Base-by-base conservation (phyloP, 495 filamentous ascomycete species). In the Lindgomyces ingoldianus region DNA sequence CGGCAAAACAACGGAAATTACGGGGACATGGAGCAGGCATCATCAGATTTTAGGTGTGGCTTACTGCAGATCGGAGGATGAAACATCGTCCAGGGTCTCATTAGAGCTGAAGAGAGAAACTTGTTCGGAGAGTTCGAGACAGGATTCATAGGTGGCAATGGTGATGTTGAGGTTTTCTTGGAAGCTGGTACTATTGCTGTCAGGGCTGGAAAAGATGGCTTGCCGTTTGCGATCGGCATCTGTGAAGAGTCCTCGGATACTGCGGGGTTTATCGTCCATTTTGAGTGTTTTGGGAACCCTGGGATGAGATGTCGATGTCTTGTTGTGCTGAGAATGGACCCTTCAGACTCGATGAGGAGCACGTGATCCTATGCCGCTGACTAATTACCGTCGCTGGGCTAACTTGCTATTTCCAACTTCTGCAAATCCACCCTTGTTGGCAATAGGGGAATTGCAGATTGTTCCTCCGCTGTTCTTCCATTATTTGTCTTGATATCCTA, bases 71-170 rank as follows among this genome's bases (percentile, higher is more conserved):
- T 94, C 86, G n/a, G 81, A 81, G 11, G 92, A 93, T 11, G 89
- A 80, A 27, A 98, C 78, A 79, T 98, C 94, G 57, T 98, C 95
- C 30, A 96, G 75, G 1, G 84, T 81, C 73, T 98, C 94, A 74
- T 98, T 98, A 8, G 87, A 82, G 70, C 91, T 94, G 81, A 97
- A 98, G 12, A 98, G 74, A 0, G 90, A 88, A 53, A 93, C 76
- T 45, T 84, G 79, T 61, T 84, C 77, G 64, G 90, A 84, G 39
- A 92, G 82, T 66, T 80, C 75, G 36, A 87, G 80, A 74, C 89
- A 91, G 73, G 89, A 81, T 65, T 90, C 81, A 75, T 96, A 90
- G 54, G 84, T 80, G 57, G 80, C 70, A 52, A 96, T 84, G 16
- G 89, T 83, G 33, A 82, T 74, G 57, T 78, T 78, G 57, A 97